Conservation (phyloP, 2,329 filamentous ascomycete species). For the Phyllosticta capitalensis region DNA sequence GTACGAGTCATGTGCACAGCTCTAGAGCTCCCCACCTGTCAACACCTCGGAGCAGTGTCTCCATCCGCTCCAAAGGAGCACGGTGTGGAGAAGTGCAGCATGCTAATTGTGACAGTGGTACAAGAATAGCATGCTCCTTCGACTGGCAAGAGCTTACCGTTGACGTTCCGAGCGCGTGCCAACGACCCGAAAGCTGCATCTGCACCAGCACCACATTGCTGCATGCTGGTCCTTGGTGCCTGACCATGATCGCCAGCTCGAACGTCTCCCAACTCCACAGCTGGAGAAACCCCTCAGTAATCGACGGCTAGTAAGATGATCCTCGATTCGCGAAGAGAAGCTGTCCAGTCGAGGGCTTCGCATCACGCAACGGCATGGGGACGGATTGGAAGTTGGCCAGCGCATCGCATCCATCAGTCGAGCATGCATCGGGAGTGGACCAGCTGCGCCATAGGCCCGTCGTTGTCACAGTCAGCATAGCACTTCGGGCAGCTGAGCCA, state of each 20-base stretch:
- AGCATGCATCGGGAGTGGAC: constrained; percentile 5
- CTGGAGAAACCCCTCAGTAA: neutral
- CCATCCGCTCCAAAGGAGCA: too few relatives aligned
- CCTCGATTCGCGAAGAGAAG: constrained; percentile 6
- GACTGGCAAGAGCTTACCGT: neutral
- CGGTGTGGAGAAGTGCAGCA: too few relatives aligned
- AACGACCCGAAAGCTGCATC: neutral
- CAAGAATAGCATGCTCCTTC: too few relatives aligned
- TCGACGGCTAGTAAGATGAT: constrained; percentile 4
- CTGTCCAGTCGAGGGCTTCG: neutral
- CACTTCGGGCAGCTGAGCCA: neutral
- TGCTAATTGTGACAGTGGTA: too few relatives aligned
- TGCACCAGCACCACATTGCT: neutral
- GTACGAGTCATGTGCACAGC: neutral
- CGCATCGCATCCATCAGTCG: neutral
- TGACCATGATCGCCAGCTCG: constrained; percentile 2
- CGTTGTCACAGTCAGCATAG: neutral
- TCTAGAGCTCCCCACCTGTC: neutral
- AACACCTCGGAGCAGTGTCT: too few relatives aligned
- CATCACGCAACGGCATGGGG: constrained; percentile 1
- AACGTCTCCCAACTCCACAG: neutral
- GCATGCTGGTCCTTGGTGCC: neutral
- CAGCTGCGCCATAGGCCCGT: too few relatives aligned
- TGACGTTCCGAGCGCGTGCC: neutral
- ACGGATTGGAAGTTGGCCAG: neutral